Percentiles rank a stretch among this genome's conserved stretches.
Evolutionary conservation across 2,329 filamentous ascomycete genomes (phyloP).

Genomic region (Aspergillus piperis): DNA sequence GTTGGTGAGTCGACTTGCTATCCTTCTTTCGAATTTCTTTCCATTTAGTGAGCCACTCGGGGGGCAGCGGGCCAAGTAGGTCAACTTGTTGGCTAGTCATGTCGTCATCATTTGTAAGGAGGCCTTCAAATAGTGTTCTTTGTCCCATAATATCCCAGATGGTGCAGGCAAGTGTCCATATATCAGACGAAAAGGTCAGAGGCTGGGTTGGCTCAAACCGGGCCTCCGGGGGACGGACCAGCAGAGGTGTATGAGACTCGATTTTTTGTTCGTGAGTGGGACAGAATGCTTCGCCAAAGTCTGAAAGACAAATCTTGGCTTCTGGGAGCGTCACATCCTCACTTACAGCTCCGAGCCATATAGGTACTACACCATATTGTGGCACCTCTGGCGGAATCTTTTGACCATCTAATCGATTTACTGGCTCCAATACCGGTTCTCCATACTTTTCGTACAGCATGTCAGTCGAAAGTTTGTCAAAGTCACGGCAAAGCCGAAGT

Average conservation of each 20-base stretch:
- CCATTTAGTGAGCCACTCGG: slow-evolving; percentile 29
- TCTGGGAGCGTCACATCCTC: slow-evolving; percentile 28
- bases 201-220: no score
- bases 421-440: slow-evolving; percentile 21
- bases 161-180: no score
- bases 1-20: not conserved
- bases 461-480: slow-evolving; percentile 23
- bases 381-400: slow-evolving; percentile 24
- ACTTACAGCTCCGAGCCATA: slow-evolving; percentile 24
- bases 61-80: slow-evolving; percentile 28
- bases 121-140: slow-evolving; percentile 25
- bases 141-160: no score
- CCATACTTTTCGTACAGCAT: slow-evolving; percentile 25
- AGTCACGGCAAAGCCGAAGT: slow-evolving; percentile 18
- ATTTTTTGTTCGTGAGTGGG: slow-evolving; percentile 17
- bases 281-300: slow-evolving; percentile 32
- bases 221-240: slow-evolving; percentile 35
- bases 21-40: slow-evolving; percentile 8
- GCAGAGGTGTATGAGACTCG: slow-evolving; percentile 23
- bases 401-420: slow-evolving; percentile 26
- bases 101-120: slow-evolving; percentile 26
- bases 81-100: slow-evolving; percentile 31
- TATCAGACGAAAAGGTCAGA: no score
- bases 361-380: slow-evolving; percentile 15
- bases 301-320: slow-evolving; percentile 26